Base-by-base conservation (phyloP, 2,329 filamentous ascomycete species). In the Fusarium euwallaceae region DNA sequence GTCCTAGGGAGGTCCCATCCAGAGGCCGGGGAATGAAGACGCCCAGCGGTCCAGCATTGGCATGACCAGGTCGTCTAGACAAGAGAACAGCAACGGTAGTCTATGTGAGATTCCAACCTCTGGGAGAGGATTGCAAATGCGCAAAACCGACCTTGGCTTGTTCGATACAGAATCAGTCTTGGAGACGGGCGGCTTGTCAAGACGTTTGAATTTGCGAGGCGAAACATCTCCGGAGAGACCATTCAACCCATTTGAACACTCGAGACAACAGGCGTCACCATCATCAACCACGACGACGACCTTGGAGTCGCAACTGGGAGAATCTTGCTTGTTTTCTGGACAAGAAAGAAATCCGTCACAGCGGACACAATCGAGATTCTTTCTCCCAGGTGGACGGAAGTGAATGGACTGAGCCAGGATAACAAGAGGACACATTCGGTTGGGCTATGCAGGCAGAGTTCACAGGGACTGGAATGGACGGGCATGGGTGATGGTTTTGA, bases 1-100 rank as follows among this genome's bases (percentile, higher is more conserved):
- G 55, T 76, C 81, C 73, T 84, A 84, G 82, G 70, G 69, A 70
- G 70, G 58, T 65, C 70, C 76, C 67, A 58, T 56, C 53, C 60
- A 41, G 55, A 58, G 64, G 37, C 39, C 34, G 62, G 59, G 48
- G 61, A 67, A 45, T 37, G 58, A 69, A 32, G 48, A 55, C 48
- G 27, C 48, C 48, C 48, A 55, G 48, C 62, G 56, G 43, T 70
- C 70, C 34, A 66, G 48, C 53, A 51, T 39, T 20, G 51, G 61
- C 43, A 39, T 16, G 34, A 27, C 53, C 53, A 58, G 32, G 53
- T 58, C 20, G 53, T 37, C 53, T 20, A 58, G 53, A 37, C 29
- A 58, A 22, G 29, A 22, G 20, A 37, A 24, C 27, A 55, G 48
- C 48, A 32, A 20, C 4, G 11, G 17, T 55, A 55, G 27, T 55